These are phyloP conservation scores for Smallanthus sonchifolius DNA, from an alignment of 129 eudicot genomes.

Conservation along the genomic window DNA sequence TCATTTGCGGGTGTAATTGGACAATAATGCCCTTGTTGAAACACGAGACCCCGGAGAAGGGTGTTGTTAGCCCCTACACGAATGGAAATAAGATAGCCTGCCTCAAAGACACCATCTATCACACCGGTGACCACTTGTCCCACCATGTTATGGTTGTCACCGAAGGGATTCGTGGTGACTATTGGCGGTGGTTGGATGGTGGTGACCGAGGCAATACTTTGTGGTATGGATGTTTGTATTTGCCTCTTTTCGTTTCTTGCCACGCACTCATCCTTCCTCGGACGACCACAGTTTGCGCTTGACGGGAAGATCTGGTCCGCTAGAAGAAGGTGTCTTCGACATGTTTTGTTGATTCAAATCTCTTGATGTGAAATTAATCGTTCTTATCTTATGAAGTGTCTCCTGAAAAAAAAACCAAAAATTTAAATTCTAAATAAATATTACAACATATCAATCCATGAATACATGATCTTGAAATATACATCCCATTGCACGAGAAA, in stretches of 20 bases:
- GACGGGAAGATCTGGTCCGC: constrained; percentile 33
- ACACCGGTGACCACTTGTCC: too few species aligned
- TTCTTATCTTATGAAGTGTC: too few species aligned
- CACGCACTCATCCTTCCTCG: constrained; percentile 59
- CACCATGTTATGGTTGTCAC: too few species aligned
- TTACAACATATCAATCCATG: not conserved
- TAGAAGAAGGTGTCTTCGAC: constrained; percentile 19
- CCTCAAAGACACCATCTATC: too few species aligned
- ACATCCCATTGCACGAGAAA: too few species aligned
- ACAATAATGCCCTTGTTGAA: constrained; percentile 43
- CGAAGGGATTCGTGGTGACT: too few species aligned
- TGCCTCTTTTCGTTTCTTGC: constrained; percentile 27
- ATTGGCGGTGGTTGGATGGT: too few species aligned
- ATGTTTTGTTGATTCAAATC: constrained; percentile 41
- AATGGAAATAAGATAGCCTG: too few species aligned
- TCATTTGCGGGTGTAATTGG: constrained; percentile 61
- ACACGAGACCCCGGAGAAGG: constrained; percentile 57
- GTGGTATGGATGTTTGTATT: constrained; percentile 14
- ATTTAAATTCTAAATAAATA: not conserved
- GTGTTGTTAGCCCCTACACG: constrained; percentile 41
- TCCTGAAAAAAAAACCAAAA: not conserved
- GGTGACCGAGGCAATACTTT: too few species aligned
- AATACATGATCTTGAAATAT: not conserved
- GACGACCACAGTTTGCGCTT: constrained; percentile 82
- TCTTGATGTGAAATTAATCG: not conserved